Evolutionary conservation across 2,329 filamentous ascomycete species (phyloP).

Genomic region (Chaetomium sp.): DNA sequence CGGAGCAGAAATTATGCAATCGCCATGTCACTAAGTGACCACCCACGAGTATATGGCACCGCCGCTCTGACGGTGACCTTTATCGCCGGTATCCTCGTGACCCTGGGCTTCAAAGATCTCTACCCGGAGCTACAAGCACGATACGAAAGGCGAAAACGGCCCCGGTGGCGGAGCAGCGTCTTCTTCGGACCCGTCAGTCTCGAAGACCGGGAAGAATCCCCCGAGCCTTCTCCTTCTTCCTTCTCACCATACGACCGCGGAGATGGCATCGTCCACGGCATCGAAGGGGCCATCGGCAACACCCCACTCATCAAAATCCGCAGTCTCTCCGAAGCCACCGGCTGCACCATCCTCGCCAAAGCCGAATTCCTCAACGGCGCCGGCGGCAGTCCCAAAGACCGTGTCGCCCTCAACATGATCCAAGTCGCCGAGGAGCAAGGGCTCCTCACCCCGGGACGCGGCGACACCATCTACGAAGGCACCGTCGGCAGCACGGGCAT

Average conservation of each 20-base stretch:
- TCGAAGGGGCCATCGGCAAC: conserved; percentile 88
- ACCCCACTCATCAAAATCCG: conserved; percentile 84
- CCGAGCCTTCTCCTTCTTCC: background rate
- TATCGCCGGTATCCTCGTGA: conserved; percentile 66
- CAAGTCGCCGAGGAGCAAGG: conserved; percentile 70
- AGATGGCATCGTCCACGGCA: conserved; percentile 60
- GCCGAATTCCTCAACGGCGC: conserved; percentile 95
- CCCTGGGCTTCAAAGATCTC: conserved; percentile 71
- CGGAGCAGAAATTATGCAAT: conserved; percentile 4
- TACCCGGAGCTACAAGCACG: conserved; percentile 67
- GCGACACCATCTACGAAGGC: conserved; percentile 95
- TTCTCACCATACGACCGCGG: conserved; percentile 20
- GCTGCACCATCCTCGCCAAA: conserved; percentile 85
- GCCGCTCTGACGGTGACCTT: conserved; percentile 68
- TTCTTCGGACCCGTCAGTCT: conserved; percentile 47
- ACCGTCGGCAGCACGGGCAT: conserved; percentile 96
- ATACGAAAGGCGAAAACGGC: conserved; percentile 44
- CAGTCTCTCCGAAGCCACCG: conserved; percentile 78
- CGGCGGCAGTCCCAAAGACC: conserved; percentile 88
- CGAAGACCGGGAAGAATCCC: conserved; percentile 46
- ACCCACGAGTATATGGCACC: conserved; percentile 56
- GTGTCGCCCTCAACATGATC: conserved; percentile 89
- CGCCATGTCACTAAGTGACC: conserved; percentile 53
- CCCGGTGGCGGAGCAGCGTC: conserved; percentile 36
- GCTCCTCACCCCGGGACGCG: conserved; percentile 67